Conservation (phyloP, 176 grass and related monocot genomes). For the Musa itinerans region DNA sequence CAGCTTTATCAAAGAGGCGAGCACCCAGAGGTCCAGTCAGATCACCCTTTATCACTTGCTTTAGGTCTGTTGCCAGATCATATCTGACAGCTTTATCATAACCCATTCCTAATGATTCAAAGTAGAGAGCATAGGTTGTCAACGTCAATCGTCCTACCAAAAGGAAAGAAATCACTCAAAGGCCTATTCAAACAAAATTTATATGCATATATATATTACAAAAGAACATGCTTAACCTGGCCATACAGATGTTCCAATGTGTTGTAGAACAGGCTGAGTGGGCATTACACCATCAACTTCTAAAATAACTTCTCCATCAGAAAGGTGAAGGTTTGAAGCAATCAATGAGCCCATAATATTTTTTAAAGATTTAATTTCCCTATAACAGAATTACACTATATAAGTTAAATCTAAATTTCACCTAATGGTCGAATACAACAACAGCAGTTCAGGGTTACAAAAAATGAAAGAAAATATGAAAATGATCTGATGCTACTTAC, state of each 20-base stretch:
- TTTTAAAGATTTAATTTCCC: conserved; percentile 44
- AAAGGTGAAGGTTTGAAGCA: conserved; percentile 37
- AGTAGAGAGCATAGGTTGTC: conserved; percentile 75
- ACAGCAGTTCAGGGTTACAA: background rate
- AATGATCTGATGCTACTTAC: background rate
- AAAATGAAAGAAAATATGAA: background rate
- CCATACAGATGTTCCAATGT: conserved; percentile 71
- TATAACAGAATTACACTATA: conserved; percentile 11
- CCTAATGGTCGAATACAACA: background rate
- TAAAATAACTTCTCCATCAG: conserved; percentile 57
- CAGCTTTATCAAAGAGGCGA: conserved; percentile 86
- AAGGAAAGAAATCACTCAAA: conserved; percentile 22
- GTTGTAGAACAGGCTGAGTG: conserved; percentile 74
- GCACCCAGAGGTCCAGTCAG: conserved; percentile 76
- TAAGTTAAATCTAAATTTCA: background rate
- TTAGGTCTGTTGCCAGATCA: conserved; percentile 61
- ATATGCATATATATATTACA: conserved; percentile 38
- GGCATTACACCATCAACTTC: conserved; percentile 54
- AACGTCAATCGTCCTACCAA: conserved; percentile 73
- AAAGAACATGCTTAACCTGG: conserved; percentile 57
- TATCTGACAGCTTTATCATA: conserved; percentile 51
- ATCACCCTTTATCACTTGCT: conserved; percentile 73
- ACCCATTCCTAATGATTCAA: conserved; percentile 64
- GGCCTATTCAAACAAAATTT: conserved; percentile 10
- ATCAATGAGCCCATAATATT: conserved; percentile 28